Evolutionary conservation across 2,329 filamentous ascomycete species (phyloP).

Genomic region (Gnomoniopsis sp.): DNA sequence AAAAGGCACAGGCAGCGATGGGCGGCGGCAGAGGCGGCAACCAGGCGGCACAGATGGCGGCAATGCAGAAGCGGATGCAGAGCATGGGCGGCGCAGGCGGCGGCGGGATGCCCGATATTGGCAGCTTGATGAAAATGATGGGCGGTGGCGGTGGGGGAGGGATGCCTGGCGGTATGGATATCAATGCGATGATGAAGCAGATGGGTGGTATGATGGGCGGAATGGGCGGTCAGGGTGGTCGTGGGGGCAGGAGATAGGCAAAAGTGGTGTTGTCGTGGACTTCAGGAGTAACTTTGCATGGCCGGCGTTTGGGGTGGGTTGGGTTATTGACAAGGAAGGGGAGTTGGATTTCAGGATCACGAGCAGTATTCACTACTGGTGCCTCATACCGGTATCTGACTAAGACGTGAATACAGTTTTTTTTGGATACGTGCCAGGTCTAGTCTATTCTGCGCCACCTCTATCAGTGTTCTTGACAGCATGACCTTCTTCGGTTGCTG

Average conservation of each 20-base stretch:
- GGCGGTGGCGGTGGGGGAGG: conserved; percentile 67
- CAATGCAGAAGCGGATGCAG: conserved; percentile 94
- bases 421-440: no score
- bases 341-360: background rate
- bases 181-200: conserved; percentile 29
- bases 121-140: conserved; percentile 88
- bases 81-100: conserved; percentile 79
- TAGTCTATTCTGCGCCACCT: no score
- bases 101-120: conserved; percentile 77
- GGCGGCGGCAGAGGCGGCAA: conserved; percentile 65
- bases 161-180: conserved; percentile 62
- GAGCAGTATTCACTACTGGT: background rate
- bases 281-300: background rate
- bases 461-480: no score
- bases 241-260: conserved; percentile 12
- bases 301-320: background rate
- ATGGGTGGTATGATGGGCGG: conserved; percentile 49
- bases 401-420: no score
- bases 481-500: no score
- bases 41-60: conserved; percentile 88
- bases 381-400: no score
- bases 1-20: conserved; percentile 86
- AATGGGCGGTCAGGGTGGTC: conserved; percentile 20
- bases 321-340: background rate
- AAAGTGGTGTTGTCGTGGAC: background rate